phyloP scores from a whole-genome alignment of 345 rosid genomes.

The Moricandia arvensis region DNA sequence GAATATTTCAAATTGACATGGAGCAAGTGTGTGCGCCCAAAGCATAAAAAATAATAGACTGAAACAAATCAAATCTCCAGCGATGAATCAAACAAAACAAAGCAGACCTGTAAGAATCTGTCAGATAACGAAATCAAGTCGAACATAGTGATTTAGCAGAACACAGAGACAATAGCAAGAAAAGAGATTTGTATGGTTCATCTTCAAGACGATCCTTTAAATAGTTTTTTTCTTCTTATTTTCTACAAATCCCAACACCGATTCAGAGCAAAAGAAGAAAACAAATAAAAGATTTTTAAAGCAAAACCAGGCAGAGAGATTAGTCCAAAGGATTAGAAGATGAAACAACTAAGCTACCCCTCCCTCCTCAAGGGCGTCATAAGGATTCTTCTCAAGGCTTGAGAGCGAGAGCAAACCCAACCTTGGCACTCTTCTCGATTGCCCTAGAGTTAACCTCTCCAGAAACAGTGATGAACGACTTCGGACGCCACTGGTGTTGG shows the following conservation, averaged over 20 bases:
- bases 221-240: conserved; percentile 13
- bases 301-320: conserved; percentile 19
- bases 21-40: background rate
- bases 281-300: conserved; percentile 25
- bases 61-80: conserved; percentile 21
- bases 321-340: conserved; percentile 20
- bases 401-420: conserved; percentile 84
- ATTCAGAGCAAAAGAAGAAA: background rate
- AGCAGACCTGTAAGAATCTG: background rate
- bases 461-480: conserved; percentile 77
- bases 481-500: conserved; percentile 97
- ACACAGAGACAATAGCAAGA: background rate
- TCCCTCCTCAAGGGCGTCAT: conserved; percentile 17
- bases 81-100: background rate
- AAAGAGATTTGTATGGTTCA: conserved; percentile 10
- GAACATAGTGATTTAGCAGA: background rate
- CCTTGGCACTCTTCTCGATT: conserved; percentile 87
- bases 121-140: conserved; percentile 4
- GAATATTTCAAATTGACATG: no score
- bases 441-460: conserved; percentile 93
- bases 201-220: conserved; percentile 22
- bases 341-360: conserved; percentile 28
- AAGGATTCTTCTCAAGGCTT: conserved; percentile 61
- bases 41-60: background rate
- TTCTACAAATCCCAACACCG: conserved; percentile 43